These are phyloP conservation scores for Flaveria sonorensis DNA, from an alignment of 129 eudicot genomes.

Conservation along the genomic window DNA sequence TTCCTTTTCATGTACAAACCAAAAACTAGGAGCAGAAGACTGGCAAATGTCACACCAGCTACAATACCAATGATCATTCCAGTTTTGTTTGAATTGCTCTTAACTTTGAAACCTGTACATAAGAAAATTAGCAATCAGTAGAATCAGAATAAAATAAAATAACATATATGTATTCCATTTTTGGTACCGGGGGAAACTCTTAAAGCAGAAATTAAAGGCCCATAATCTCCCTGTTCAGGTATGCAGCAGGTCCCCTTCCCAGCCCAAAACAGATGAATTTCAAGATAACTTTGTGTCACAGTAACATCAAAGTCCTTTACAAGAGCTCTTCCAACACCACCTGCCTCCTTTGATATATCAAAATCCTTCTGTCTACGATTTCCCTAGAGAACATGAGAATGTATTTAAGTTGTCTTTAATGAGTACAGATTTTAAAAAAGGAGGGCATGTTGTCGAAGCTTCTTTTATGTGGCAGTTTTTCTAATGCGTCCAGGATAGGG, in stretches of 20 bases:
- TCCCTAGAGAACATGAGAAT: conserved; percentile 35
- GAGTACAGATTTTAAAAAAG: not conserved
- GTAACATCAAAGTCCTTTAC: conserved; percentile 28
- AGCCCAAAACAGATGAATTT: conserved; percentile 64
- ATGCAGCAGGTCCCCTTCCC: conserved; percentile 68
- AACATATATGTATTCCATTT: conserved; percentile 4
- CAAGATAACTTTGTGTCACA: conserved; percentile 46
- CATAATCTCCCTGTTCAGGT: conserved; percentile 55
- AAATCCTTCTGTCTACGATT: conserved; percentile 47
- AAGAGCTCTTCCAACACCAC: conserved; percentile 47
- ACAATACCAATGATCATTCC: conserved; percentile 53
- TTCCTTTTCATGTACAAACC: conserved; percentile 39
- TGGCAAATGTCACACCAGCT: conserved; percentile 31
- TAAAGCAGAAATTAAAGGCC: conserved; percentile 54
- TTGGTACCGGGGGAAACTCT: conserved; percentile 46
- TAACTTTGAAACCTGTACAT: conserved; percentile 27
- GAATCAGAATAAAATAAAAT: conserved; percentile 1
- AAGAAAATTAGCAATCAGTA: not conserved
- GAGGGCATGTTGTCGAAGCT: not conserved
- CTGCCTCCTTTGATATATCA: conserved; percentile 55
- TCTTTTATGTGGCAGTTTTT: not conserved
- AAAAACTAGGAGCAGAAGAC: conserved; percentile 30
- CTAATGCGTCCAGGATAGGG: not conserved
- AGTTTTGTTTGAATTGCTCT: conserved; percentile 36
- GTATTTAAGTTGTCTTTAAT: not conserved